These are phyloP conservation scores for Cucurbita argyrosperma DNA, from an alignment of 306 rosid species.

Conservation along the genomic window DNA sequence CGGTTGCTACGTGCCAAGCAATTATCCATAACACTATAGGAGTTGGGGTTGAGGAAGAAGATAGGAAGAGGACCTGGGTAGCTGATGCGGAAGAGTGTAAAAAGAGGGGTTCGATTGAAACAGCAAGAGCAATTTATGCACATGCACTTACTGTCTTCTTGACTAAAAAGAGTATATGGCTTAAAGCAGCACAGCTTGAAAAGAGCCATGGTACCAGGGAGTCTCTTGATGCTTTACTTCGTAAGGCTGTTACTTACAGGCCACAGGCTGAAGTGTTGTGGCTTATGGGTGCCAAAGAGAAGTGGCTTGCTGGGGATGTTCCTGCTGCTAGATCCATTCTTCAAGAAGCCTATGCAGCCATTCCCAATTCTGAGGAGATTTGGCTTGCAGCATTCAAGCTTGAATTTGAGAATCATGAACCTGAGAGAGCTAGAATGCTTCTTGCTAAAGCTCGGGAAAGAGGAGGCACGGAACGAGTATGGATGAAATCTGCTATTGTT, in stretches of 20 bases:
- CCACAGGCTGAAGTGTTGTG: constrained; percentile 95
- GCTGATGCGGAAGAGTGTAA: constrained; percentile 96
- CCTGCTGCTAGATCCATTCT: constrained; percentile 81
- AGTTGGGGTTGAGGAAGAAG: constrained; percentile 87
- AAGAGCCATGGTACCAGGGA: constrained; percentile 86
- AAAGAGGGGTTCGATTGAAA: constrained; percentile 80
- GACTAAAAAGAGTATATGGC: constrained; percentile 91
- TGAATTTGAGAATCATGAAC: constrained; percentile 84
- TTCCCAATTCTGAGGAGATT: constrained; percentile 85
- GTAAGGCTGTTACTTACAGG: constrained; percentile 69
- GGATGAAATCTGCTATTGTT: constrained; percentile 92
- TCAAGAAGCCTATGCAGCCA: constrained; percentile 86
- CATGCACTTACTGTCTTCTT: constrained; percentile 72
- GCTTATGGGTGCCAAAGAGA: constrained; percentile 98
- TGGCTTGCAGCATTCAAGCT: constrained; percentile 95
- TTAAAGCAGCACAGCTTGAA: constrained; percentile 90
- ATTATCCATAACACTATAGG: constrained; percentile 58
- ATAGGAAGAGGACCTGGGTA: constrained; percentile 91
- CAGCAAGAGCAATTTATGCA: constrained; percentile 81
- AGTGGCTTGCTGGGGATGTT: constrained; percentile 96
- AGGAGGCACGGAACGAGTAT: constrained; percentile 85
- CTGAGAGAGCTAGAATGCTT: constrained; percentile 89
- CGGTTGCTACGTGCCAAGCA: constrained; percentile 69
- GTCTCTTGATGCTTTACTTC: constrained; percentile 77
- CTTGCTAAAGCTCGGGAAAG: constrained; percentile 82